Base-by-base conservation (phyloP, 257 asterid species). In the Pogostemon cablin region DNA sequence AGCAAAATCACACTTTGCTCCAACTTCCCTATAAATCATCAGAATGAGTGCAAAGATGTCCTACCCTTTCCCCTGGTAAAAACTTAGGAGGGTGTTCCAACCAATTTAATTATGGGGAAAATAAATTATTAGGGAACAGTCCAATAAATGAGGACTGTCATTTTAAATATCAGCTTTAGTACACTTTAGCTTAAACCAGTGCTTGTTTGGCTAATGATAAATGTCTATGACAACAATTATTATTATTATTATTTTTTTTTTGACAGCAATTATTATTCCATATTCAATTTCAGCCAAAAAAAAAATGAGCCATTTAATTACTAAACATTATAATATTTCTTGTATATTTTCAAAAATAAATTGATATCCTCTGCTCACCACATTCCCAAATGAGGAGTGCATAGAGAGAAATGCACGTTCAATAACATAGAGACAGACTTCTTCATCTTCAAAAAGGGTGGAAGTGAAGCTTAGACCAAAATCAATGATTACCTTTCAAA, bases 381-480 rank as follows among this genome's bases (percentile, higher is more conserved):
- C 96, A 80, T 90, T 85, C 49, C 98, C 98, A 32, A 97, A 93
- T 43, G 97, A 90, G 77, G 98, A 93, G 80, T 93, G 97, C 98
- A 93, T 88, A 4, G 98, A 87, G 49, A 90, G 84, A 84, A 93
- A 76, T 9, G 98, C 98, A 77, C 98, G 85, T 86, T 93, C 98
- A 50, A 93, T 95, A 72, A 93, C 97, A 78, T 93, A 93, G 34
- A 93, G 83, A 81, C 90, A 97, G 48, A 93, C 97, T 50, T 96
- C 98, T 86, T 93, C 90, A 78, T 93, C 97, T 83, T 93, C 98
- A 11, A 96, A 97, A 78, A 93, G 95, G 8, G 93, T 84, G 47
- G 97, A 90, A 6, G 93, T 90, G 80, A 86, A 93, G 86, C 98
- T 87, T 59, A 93, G 82, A 84, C 98, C 98, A 77, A 93, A 93